Conservation (phyloP, 2,329 filamentous ascomycete species). For the Thelonectria discophora region DNA sequence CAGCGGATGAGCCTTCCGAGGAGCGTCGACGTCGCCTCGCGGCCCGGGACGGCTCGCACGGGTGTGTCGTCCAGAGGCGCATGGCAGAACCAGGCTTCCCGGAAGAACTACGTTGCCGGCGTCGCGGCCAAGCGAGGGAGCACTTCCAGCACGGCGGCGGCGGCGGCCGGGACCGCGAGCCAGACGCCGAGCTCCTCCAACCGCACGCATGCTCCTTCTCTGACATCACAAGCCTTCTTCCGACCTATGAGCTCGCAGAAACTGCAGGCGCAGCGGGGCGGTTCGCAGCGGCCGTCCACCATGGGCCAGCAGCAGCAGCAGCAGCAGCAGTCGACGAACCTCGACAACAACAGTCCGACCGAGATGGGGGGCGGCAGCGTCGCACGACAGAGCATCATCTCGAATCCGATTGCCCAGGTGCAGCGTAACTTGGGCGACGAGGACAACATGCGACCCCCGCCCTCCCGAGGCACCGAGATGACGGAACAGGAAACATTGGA, state of each 20-base stretch:
- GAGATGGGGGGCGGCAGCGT: slow-evolving; percentile 54
- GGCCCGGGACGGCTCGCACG: slow-evolving; percentile 64
- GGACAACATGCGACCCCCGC: slow-evolving; percentile 65
- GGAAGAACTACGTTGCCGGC: slow-evolving; percentile 57
- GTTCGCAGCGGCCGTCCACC: slow-evolving; percentile 58
- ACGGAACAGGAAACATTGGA: slow-evolving; percentile 79
- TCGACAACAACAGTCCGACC: slow-evolving; percentile 54
- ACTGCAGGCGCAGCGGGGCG: slow-evolving; percentile 84
- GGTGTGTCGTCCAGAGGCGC: slow-evolving; percentile 51
- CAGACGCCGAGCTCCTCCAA: slow-evolving; percentile 69
- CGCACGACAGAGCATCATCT: slow-evolving; percentile 65
- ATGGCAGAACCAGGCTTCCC: slow-evolving; percentile 66
- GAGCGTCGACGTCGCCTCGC: slow-evolving; percentile 56
- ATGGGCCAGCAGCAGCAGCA: slow-evolving; percentile 46
- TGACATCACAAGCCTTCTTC: slow-evolving; percentile 92
- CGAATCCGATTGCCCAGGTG: slow-evolving; percentile 54
- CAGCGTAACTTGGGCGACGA: slow-evolving; percentile 48
- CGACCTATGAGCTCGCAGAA: slow-evolving; percentile 96
- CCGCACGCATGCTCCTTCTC: slow-evolving; percentile 86
- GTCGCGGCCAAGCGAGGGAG: slow-evolving; percentile 57
- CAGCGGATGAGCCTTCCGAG: slow-evolving; percentile 44
- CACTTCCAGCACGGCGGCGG: slow-evolving; percentile 48
- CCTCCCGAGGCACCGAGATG: slow-evolving; percentile 82
- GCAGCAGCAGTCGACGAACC: slow-evolving; percentile 38
- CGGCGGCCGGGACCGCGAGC: slow-evolving; percentile 61